Percentiles rank a stretch among this genome's conserved stretches.
These are phyloP conservation scores for Epichloe festucae DNA, from an alignment of 2,329 filamentous ascomycete genomes.

Conservation along the genomic window DNA sequence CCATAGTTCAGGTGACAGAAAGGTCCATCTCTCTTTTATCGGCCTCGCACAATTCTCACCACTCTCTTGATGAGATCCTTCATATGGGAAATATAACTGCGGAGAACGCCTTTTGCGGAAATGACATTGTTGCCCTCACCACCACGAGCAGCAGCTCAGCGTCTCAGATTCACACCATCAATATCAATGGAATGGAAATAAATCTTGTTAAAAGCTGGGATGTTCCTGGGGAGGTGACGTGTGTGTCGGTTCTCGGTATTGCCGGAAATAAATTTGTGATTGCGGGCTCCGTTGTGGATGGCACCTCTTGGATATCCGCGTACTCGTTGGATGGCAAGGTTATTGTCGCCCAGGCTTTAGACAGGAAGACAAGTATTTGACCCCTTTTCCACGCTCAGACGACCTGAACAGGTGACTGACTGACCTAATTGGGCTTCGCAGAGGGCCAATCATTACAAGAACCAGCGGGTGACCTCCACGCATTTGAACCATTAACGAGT, in stretches of 20 bases:
- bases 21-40: slow-evolving; percentile 27
- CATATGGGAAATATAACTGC: slow-evolving; percentile 16
- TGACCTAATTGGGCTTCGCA: neutral
- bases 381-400: neutral
- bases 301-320: slow-evolving; percentile 21
- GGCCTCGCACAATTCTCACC: slow-evolving; percentile 22
- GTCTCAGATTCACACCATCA: slow-evolving; percentile 28
- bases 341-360: slow-evolving; percentile 8
- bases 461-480: neutral
- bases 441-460: neutral
- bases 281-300: slow-evolving; percentile 22
- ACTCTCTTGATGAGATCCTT: slow-evolving; percentile 16
- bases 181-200: slow-evolving; percentile 21
- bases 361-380: slow-evolving; percentile 1
- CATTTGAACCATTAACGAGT: slow-evolving; percentile 32
- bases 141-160: slow-evolving; percentile 22
- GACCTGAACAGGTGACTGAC: neutral
- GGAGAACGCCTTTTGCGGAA: slow-evolving; percentile 29
- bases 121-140: slow-evolving; percentile 29
- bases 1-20: slow-evolving; percentile 43
- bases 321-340: slow-evolving; percentile 15
- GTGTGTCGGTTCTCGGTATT: slow-evolving; percentile 24
- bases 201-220: slow-evolving; percentile 18
- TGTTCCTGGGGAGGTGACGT: slow-evolving; percentile 35
- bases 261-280: slow-evolving; percentile 16